These are phyloP conservation scores for Paxillus rubicundulus DNA, from an alignment of 768 basidiomycete species.

Conservation along the genomic window DNA sequence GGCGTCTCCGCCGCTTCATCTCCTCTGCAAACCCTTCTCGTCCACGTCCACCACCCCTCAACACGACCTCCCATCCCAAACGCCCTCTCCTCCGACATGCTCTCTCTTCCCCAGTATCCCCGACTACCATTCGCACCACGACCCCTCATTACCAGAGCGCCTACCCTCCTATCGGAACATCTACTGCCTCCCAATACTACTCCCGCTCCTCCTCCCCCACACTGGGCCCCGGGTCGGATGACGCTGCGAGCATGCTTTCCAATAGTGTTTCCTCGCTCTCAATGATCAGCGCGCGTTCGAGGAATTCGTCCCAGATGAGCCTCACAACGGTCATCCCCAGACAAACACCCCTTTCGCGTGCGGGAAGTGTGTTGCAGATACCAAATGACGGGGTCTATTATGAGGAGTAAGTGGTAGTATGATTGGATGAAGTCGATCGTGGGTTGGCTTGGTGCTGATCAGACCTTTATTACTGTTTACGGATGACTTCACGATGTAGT, in stretches of 20 bases:
- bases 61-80: background rate
- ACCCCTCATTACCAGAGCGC: too few species aligned
- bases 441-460: background rate
- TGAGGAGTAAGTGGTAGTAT: background rate
- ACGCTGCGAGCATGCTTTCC: slow-evolving; percentile 16
- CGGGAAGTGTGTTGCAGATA: slow-evolving; percentile 24
- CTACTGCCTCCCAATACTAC: slow-evolving; percentile 33
- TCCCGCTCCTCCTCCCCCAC: slow-evolving; percentile 33
- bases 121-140: slow-evolving; percentile 13
- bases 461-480: background rate
- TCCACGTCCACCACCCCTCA: slow-evolving; percentile 23
- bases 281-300: slow-evolving; percentile 50
- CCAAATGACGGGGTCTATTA: background rate
- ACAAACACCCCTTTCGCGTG: slow-evolving; percentile 37
- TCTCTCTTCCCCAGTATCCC: slow-evolving; percentile 19
- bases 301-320: slow-evolving; percentile 66
- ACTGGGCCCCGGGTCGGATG: slow-evolving; percentile 12
- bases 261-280: slow-evolving; percentile 41
- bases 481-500: background rate
- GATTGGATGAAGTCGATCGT: background rate
- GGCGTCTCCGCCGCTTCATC: slow-evolving; percentile 27
- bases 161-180: slow-evolving; percentile 18
- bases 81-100: slow-evolving; percentile 19
- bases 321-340: slow-evolving; percentile 53
- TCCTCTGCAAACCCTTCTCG: slow-evolving; percentile 20